Evolutionary conservation across 176 grass and related monocot species (phyloP).

Genomic region (Dactylis glomerata): DNA sequence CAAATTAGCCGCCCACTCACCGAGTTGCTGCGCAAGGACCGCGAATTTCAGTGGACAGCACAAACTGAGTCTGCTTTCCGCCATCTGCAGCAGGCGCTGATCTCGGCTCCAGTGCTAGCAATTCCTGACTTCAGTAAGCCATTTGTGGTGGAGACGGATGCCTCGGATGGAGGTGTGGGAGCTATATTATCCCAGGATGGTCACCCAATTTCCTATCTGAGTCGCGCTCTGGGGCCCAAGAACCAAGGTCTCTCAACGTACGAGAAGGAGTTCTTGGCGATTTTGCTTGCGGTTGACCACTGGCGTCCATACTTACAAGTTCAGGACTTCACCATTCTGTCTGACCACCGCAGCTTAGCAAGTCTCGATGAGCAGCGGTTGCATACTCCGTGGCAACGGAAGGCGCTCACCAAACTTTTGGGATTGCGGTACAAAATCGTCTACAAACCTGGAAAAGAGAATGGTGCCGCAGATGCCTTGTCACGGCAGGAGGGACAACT

Average conservation of each 20-base stretch:
- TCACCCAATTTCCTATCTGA: neutral
- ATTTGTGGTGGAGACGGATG: neutral
- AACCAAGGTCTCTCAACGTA: neutral
- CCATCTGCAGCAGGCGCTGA: neutral
- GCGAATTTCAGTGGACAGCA: neutral
- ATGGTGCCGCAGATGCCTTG: neutral
- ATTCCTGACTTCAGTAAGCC: neutral
- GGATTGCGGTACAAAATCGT: neutral
- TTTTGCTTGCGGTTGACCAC: neutral
- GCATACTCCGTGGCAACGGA: neutral
- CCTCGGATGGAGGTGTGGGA: neutral
- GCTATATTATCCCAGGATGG: neutral
- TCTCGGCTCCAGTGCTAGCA: neutral
- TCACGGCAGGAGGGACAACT: neutral
- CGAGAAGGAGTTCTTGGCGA: neutral
- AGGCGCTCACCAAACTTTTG: neutral
- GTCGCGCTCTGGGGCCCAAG: neutral
- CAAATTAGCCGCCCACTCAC: neutral
- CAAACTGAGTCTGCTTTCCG: neutral
- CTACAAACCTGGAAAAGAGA: neutral
- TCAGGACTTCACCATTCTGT: fast-evolving
- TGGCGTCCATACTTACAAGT: neutral
- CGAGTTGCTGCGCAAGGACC: neutral
- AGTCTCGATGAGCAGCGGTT: neutral
- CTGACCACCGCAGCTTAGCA: neutral